phyloP scores from a whole-genome alignment of 371 early-diverging fungal genomes.

The Apophysomyces variabilis region DNA sequence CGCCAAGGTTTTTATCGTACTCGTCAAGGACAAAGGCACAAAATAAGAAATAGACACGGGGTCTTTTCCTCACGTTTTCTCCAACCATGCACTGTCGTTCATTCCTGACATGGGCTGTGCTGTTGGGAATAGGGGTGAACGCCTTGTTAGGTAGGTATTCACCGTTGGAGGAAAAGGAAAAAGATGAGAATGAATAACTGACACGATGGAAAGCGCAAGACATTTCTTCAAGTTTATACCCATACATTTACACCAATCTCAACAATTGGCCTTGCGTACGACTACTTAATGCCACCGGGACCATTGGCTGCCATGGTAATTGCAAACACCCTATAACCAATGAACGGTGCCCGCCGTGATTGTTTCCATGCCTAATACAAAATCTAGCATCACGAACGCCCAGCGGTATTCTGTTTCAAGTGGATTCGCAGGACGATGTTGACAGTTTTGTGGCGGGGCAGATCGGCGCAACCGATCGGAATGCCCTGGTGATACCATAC shows the following conservation, averaged over 20 bases:
- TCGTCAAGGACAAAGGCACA: too few species aligned
- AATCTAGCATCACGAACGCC: slow-evolving; percentile 28
- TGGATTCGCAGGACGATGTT: slow-evolving; percentile 56
- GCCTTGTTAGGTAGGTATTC: neutral
- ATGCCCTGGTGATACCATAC: slow-evolving; percentile 68
- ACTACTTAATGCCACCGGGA: slow-evolving; percentile 60
- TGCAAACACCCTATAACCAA: slow-evolving; percentile 1
- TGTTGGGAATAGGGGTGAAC: neutral
- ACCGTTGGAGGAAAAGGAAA: too few species aligned
- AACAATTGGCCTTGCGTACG: slow-evolving; percentile 65
- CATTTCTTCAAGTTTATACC: slow-evolving; percentile 51
- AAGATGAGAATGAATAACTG: neutral
- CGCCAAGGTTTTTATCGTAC: too few species aligned
- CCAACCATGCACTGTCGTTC: neutral
- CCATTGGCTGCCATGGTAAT: slow-evolving; percentile 65
- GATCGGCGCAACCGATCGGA: slow-evolving; percentile 37
- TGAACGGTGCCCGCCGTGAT: neutral
- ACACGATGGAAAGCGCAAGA: slow-evolving; percentile 32
- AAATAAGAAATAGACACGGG: neutral
- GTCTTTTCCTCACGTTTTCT: neutral
- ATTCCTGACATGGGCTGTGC: slow-evolving; percentile 3
- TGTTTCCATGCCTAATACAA: neutral
- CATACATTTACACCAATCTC: slow-evolving; percentile 57
- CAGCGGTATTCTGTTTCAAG: slow-evolving; percentile 66
- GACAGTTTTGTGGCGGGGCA: slow-evolving; percentile 37